These are phyloP conservation scores for Backusella australiensis DNA, from an alignment of 192 early-diverging fungal species.

Conservation along the genomic window DNA sequence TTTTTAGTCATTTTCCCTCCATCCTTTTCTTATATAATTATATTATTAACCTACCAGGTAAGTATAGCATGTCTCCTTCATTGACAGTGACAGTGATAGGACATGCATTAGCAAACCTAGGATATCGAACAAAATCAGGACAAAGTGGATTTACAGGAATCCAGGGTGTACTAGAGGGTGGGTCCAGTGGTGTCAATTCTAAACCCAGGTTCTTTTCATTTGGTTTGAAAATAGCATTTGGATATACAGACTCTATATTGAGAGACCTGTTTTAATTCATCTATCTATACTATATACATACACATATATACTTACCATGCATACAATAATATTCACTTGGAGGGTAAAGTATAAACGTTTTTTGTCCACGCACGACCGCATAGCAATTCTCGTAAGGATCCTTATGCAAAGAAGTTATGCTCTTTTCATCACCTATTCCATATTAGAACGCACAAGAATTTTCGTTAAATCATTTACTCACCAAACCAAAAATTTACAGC, in stretches of 20 bases:
- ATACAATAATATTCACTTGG: constrained; percentile 48
- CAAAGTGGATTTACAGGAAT: constrained; percentile 44
- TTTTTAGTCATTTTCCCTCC: neutral
- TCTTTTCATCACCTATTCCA: constrained; percentile 26
- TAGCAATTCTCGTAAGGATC: constrained; percentile 57
- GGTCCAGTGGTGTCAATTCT: constrained; percentile 32
- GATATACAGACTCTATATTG: constrained; percentile 14
- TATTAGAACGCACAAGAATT: too few species aligned
- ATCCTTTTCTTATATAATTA: too few species aligned
- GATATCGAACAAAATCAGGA: constrained; percentile 38
- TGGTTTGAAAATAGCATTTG: constrained; percentile 18
- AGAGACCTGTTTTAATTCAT: neutral
- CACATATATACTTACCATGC: constrained; percentile 37
- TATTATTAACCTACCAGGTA: constrained; percentile 39
- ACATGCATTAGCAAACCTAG: constrained; percentile 38
- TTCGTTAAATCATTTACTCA: too few species aligned
- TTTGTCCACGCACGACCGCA: constrained; percentile 46
- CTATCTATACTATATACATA: neutral
- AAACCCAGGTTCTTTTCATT: constrained; percentile 11
- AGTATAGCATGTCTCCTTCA: constrained; percentile 52
- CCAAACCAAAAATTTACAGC: constrained; percentile 58
- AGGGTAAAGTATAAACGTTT: constrained; percentile 47
- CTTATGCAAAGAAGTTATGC: constrained; percentile 48
- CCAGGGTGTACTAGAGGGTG: constrained; percentile 37
- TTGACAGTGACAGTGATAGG: constrained; percentile 41